phyloP scores from a whole-genome alignment of 2,329 filamentous ascomycete species.

The Rutstroemia sp. region DNA sequence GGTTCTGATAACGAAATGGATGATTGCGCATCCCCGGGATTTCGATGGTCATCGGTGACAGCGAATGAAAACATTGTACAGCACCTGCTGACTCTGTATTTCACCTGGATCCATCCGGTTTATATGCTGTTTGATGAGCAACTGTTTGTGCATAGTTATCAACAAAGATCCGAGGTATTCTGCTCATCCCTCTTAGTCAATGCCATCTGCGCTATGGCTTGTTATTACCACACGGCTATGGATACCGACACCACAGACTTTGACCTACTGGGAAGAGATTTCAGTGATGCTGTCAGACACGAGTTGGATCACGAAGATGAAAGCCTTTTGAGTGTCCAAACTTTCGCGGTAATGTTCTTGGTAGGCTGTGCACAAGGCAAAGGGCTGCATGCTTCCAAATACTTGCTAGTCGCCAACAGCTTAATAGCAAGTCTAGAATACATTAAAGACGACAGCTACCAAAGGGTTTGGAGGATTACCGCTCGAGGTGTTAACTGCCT shows the following conservation, averaged over 20 bases:
- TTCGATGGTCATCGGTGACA: conserved; percentile 27
- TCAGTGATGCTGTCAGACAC: too few relatives aligned
- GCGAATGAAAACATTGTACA: conserved; percentile 21
- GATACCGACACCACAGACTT: too few relatives aligned
- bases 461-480: conserved; percentile 24
- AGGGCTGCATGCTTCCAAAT: conserved; percentile 14
- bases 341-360: conserved; percentile 29
- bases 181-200: too few relatives aligned
- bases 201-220: too few relatives aligned
- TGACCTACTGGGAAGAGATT: too few relatives aligned
- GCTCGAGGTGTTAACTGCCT: conserved; percentile 28
- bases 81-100: conserved; percentile 30
- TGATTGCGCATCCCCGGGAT: conserved; percentile 20
- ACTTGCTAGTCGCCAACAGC: conserved; percentile 24
- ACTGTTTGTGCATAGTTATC: conserved; percentile 25
- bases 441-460: conserved; percentile 13
- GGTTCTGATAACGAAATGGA: conserved; percentile 15
- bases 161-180: conserved; percentile 5
- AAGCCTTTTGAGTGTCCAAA: conserved; percentile 28
- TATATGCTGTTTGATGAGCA: conserved; percentile 29
- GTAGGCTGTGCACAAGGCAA: conserved; percentile 22
- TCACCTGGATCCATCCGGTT: conserved; percentile 31
- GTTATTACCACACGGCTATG: too few relatives aligned
- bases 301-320: not conserved
- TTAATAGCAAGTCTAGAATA: conserved; percentile 14